A percentile compares a stretch with the other conserved stretches of the same genome.
phyloP scores from a whole-genome alignment of 352 stramenopile species.

The Peronospora tabacina region DNA sequence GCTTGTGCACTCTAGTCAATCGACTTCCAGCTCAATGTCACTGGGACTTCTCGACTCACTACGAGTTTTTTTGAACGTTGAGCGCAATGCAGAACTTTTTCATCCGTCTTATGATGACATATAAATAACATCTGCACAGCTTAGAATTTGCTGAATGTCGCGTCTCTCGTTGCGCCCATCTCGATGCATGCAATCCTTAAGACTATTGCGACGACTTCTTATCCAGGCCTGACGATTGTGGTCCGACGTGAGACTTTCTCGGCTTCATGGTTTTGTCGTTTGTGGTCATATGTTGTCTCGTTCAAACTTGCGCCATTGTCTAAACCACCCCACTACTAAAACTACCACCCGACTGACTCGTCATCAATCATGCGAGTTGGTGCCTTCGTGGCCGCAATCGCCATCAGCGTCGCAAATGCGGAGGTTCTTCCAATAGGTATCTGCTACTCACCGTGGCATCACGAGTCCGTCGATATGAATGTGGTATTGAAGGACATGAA shows the following conservation, averaged over 20 bases:
- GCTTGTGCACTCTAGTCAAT: no score
- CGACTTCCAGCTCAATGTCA: no score
- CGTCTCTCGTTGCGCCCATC: neutral
- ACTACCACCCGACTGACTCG: neutral
- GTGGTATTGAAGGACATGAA: constrained; percentile 34
- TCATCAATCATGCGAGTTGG: neutral
- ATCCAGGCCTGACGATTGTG: neutral
- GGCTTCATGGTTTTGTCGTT: neutral
- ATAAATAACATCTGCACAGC: no score
- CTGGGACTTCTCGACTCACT: no score
- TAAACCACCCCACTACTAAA: neutral
- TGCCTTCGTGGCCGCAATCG: neutral
- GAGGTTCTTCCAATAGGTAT: constrained; percentile 29
- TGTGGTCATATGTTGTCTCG: neutral
- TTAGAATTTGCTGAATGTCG: no score
- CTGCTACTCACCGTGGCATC: constrained; percentile 68
- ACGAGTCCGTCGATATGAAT: constrained; percentile 29
- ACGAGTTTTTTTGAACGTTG: no score
- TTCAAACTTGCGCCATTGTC: neutral
- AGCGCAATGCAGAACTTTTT: no score
- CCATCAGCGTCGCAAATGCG: constrained; percentile 6
- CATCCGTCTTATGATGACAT: no score
- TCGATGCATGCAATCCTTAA: neutral
- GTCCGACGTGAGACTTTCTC: neutral
- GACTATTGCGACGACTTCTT: no score